Conservation (phyloP, 768 basidiomycete species). For the Pleurotus tuoliensis region DNA sequence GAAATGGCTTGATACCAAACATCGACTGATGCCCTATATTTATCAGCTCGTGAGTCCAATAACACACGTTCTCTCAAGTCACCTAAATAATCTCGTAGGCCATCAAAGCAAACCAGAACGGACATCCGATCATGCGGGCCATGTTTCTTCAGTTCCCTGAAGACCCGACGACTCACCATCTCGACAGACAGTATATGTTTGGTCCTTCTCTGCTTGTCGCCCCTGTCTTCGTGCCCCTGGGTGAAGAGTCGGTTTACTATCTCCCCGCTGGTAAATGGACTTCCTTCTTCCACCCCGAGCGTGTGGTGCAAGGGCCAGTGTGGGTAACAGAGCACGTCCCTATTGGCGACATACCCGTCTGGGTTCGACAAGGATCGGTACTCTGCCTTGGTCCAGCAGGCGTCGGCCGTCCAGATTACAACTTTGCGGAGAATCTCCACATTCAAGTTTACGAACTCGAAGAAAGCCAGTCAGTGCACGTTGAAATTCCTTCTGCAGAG, state of each 20-base stretch:
- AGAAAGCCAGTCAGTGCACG: slow-evolving; percentile 34
- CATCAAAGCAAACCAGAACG: slow-evolving; percentile 43
- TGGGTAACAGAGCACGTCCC: slow-evolving; percentile 66
- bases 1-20: slow-evolving; percentile 57
- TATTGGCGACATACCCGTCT: slow-evolving; percentile 62
- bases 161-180: slow-evolving; percentile 55
- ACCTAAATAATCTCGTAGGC: slow-evolving; percentile 29
- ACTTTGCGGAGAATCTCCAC: slow-evolving; percentile 44
- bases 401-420: slow-evolving; percentile 57
- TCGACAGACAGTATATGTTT: slow-evolving; percentile 59
- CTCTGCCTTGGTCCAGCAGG: slow-evolving; percentile 54
- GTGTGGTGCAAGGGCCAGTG: slow-evolving; percentile 50
- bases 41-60: slow-evolving; percentile 42
- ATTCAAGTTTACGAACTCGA: slow-evolving; percentile 50
- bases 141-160: slow-evolving; percentile 65
- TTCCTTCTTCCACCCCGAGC: slow-evolving; percentile 50
- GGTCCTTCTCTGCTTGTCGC: slow-evolving; percentile 57
- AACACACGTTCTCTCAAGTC: too few species aligned
- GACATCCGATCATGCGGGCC: slow-evolving; percentile 56
- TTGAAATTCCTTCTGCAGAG: slow-evolving; percentile 33
- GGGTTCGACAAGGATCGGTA: slow-evolving; percentile 56
- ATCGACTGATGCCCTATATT: slow-evolving; percentile 73
- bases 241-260: slow-evolving; percentile 57
- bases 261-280: slow-evolving; percentile 61
- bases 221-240: slow-evolving; percentile 52